Evolutionary conservation across 2,329 filamentous ascomycete genomes (phyloP), one percentile per base, ranked within the genome.

Genomic region (Aspergillus ibericus): DNA sequence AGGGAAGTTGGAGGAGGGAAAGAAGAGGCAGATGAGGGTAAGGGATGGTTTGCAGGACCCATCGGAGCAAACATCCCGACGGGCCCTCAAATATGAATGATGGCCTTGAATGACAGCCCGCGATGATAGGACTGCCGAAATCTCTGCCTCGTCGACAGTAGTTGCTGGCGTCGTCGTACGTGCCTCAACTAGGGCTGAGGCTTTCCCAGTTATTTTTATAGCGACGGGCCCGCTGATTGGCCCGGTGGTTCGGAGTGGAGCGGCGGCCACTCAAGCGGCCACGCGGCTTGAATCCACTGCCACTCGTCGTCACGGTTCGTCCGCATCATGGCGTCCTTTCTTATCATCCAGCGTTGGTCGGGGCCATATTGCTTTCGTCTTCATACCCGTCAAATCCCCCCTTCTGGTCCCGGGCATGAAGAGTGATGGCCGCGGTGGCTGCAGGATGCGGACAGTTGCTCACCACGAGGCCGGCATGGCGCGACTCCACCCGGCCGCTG

Each of bases 151-250:
- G 18, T 18, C 16, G 27, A n/a, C 18, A 12, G 16, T 42, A 12
- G 16, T 42, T 42, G 51, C 18, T 40, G 16, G 25, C 16, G 51
- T 53, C 50, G 50, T 53, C 51, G 51, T 53, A 53, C 36, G 51
- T 44, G 51, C 36, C 36, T 42, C 36, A 34, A 53, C 51, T 53
- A 53, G 51, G 51, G 51, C 51, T 53, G 51, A 53, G 51, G 51
- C 51, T 53, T 42, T 18, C 36, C 25, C 25, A 40, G 16, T 53
- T 53, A 53, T 53, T 53, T 44, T 53, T 40, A 42, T 44, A 42
- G 25, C 38, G n/a, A 15, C 16, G 16, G 9, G 16, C 10, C 16
- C 13, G 25, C 36, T 44, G 51, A 42, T 53, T 53, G 51, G 51
- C 18, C 18, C 51, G 51, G 27, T 25, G 40, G n/a, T 29, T 10